These are phyloP conservation scores for Suillus fuscotomentosus DNA, from an alignment of 768 basidiomycete genomes.

Conservation along the genomic window DNA sequence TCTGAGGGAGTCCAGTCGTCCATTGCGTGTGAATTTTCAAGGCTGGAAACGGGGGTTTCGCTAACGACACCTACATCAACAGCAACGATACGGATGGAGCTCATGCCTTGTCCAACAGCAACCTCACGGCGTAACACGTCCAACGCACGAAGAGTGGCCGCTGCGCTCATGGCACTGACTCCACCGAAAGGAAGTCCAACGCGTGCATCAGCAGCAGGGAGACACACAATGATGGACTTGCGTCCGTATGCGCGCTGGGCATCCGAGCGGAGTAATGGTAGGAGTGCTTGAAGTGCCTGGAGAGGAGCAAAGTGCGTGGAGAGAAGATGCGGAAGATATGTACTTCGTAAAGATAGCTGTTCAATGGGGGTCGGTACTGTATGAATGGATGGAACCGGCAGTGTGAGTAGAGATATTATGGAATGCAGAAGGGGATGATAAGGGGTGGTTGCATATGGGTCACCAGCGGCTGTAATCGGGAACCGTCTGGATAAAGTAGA, in stretches of 20 bases:
- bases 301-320: constrained; percentile 78
- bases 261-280: constrained; percentile 74
- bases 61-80: constrained; percentile 70
- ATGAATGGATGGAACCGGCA: constrained; percentile 39
- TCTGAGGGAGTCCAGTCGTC: constrained; percentile 75
- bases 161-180: constrained; percentile 74
- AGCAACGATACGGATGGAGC: constrained; percentile 49
- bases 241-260: constrained; percentile 47
- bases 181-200: constrained; percentile 69
- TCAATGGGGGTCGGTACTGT: constrained; percentile 61
- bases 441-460: constrained; percentile 70
- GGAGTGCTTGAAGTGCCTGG: constrained; percentile 70
- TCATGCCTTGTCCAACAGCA: constrained; percentile 65
- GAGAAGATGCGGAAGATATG: constrained; percentile 70
- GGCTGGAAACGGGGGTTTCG: constrained; percentile 15
- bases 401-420: constrained; percentile 71
- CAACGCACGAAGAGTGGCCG: constrained; percentile 65
- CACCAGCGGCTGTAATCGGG: constrained; percentile 75
- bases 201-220: constrained; percentile 70
- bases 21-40: constrained; percentile 48
- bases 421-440: constrained; percentile 73
- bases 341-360: constrained; percentile 57
- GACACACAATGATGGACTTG: constrained; percentile 62
- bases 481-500: constrained; percentile 81
- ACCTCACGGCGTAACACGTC: constrained; percentile 79